phyloP scores from a whole-genome alignment of 495 filamentous ascomycete species.

The Penicillium odoratum region DNA sequence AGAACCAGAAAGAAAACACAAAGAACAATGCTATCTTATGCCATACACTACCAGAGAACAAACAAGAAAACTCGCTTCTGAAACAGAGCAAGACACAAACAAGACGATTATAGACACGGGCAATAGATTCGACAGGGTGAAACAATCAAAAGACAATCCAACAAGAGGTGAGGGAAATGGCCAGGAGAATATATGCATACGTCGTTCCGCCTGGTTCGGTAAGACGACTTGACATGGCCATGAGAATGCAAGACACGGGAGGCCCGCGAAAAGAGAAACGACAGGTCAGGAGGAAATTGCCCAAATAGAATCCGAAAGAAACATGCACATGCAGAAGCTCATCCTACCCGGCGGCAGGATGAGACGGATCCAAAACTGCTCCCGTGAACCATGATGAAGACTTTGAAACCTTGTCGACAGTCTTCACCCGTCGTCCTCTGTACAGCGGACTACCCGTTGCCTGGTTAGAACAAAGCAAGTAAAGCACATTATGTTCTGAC shows the following conservation, averaged over 20 bases:
- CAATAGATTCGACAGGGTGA: slow-evolving; percentile 26
- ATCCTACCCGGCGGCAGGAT: slow-evolving; percentile 2
- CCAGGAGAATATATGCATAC: slow-evolving; percentile 33
- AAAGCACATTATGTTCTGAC: neutral
- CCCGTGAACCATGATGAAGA: slow-evolving; percentile 1
- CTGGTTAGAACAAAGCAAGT: neutral
- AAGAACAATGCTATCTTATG: slow-evolving; percentile 37
- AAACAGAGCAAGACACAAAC: slow-evolving; percentile 29
- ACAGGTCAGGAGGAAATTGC: slow-evolving; percentile 10
- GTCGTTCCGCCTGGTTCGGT: slow-evolving; percentile 10
- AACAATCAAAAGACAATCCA: slow-evolving; percentile 20
- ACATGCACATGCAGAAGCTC: slow-evolving; percentile 12
- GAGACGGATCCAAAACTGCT: neutral
- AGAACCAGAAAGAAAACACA: slow-evolving; percentile 7
- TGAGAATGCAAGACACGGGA: slow-evolving; percentile 3
- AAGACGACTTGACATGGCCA: slow-evolving; percentile 12
- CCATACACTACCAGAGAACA: slow-evolving; percentile 27
- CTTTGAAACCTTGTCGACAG: slow-evolving; percentile 4
- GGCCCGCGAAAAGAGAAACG: slow-evolving; percentile 6
- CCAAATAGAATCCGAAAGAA: slow-evolving; percentile 13
- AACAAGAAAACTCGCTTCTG: slow-evolving; percentile 30
- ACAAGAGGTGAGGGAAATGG: slow-evolving; percentile 11
- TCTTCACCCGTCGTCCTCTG: slow-evolving; percentile 1
- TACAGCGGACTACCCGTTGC: slow-evolving; percentile 1
- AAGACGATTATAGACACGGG: slow-evolving; percentile 34